phyloP scores from a whole-genome alignment of 1,284 basidiomycete species.

The Cerioporus squamosus region DNA sequence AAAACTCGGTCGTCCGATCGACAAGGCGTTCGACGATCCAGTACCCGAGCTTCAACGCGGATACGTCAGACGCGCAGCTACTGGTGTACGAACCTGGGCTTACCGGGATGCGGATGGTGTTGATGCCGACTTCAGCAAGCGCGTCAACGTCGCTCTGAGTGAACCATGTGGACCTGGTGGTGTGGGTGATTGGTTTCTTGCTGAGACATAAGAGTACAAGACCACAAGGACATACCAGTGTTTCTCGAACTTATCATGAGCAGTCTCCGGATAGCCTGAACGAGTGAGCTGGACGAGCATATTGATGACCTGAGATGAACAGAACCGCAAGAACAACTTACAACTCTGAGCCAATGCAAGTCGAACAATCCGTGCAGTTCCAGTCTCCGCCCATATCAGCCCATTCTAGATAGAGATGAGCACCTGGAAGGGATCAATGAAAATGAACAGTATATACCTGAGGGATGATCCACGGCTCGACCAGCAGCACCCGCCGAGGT shows the following conservation, averaged over 20 bases:
- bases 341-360: slow-evolving; percentile 66
- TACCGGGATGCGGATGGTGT: slow-evolving; percentile 78
- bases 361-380: slow-evolving; percentile 49
- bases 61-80: background rate
- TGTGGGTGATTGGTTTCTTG: slow-evolving; percentile 1
- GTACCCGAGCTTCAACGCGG: slow-evolving; percentile 75
- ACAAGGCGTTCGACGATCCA: slow-evolving; percentile 81
- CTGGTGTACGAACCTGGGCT: slow-evolving; percentile 24
- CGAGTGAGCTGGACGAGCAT: slow-evolving; percentile 51
- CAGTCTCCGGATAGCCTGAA: slow-evolving; percentile 60
- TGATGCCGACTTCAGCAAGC: slow-evolving; percentile 59
- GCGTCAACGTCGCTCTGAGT: slow-evolving; percentile 61
- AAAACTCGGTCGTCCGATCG: slow-evolving; percentile 61
- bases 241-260: slow-evolving; percentile 58
- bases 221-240: slow-evolving; percentile 56
- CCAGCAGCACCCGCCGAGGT: slow-evolving; percentile 63
- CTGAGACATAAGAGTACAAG: background rate
- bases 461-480: slow-evolving; percentile 76
- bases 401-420: slow-evolving; percentile 51
- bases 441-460: slow-evolving; percentile 39
- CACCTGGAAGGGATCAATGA: background rate
- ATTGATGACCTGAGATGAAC: background rate
- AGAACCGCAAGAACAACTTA: slow-evolving; percentile 26
- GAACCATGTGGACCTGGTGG: slow-evolving; percentile 68
- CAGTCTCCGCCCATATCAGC: slow-evolving; percentile 62